Conservation (phyloP, 2,329 filamentous ascomycete genomes). For the Parastagonospora avenae region DNA sequence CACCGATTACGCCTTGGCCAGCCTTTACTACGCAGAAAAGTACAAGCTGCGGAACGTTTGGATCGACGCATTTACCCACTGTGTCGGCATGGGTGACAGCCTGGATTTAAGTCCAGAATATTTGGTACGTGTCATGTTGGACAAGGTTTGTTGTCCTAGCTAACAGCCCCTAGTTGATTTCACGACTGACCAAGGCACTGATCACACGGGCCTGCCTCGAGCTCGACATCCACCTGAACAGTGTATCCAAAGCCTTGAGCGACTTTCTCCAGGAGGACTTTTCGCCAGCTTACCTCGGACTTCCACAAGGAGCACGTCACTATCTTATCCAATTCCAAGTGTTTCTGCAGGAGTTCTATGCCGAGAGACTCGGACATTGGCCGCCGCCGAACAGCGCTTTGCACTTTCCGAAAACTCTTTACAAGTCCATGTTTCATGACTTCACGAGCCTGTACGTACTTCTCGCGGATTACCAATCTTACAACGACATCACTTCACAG, state of each 20-base stretch:
- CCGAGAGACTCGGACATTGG: slow-evolving; percentile 71
- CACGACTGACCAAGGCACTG: slow-evolving; percentile 65
- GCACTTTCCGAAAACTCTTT: slow-evolving; percentile 64
- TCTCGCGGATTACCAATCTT: slow-evolving; percentile 67
- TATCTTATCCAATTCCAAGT: slow-evolving; percentile 76
- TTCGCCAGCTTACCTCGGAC: slow-evolving; percentile 67
- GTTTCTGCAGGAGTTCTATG: slow-evolving; percentile 70
- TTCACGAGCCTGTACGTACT: slow-evolving; percentile 74
- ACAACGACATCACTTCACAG: slow-evolving; percentile 56
- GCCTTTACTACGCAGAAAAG: slow-evolving; percentile 70
- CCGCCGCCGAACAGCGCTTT: slow-evolving; percentile 60
- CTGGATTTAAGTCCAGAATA: slow-evolving; percentile 65
- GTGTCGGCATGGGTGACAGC: slow-evolving; percentile 74
- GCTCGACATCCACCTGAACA: slow-evolving; percentile 66
- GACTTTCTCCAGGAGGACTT: slow-evolving; percentile 75
- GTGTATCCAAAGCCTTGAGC: slow-evolving; percentile 64
- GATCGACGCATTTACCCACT: slow-evolving; percentile 75
- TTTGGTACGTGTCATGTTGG: slow-evolving; percentile 53
- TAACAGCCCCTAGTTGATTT: slow-evolving; percentile 38
- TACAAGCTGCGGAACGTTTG: slow-evolving; percentile 70
- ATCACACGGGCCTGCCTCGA: slow-evolving; percentile 67
- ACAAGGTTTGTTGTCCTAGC: background rate
- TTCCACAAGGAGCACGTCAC: slow-evolving; percentile 63
- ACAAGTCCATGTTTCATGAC: slow-evolving; percentile 68
- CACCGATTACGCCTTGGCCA: slow-evolving; percentile 70